phyloP scores from a whole-genome alignment of 1,284 basidiomycete genomes.

The Clitocybe nebularis region DNA sequence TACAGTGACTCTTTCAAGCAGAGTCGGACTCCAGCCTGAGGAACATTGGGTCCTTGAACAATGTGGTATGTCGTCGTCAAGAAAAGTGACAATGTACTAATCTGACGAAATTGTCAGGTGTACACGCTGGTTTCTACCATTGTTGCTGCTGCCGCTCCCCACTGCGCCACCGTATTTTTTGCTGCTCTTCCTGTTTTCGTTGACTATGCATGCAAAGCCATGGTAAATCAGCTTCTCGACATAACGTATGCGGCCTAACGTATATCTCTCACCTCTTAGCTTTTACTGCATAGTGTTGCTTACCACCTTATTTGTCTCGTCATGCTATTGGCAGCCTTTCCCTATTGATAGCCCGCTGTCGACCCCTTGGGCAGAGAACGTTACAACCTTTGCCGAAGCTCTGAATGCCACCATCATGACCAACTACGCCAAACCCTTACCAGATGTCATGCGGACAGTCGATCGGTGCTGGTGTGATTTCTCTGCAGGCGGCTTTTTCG shows the following conservation, averaged over 20 bases:
- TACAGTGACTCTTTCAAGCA: too few relatives aligned
- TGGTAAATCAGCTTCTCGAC: too few relatives aligned
- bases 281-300: constrained; percentile 82
- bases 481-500: constrained; percentile 54
- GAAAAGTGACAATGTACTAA: too few relatives aligned
- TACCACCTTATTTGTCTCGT: constrained; percentile 73
- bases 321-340: constrained; percentile 82
- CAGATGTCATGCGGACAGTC: constrained; percentile 52
- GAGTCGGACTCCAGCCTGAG: not conserved
- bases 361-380: constrained; percentile 59
- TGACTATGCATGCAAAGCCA: constrained; percentile 73
- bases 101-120: constrained; percentile 47
- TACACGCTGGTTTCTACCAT: constrained; percentile 77
- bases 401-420: constrained; percentile 39
- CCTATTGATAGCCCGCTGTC: constrained; percentile 58
- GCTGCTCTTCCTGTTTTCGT: constrained; percentile 65
- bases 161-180: constrained; percentile 75
- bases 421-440: constrained; percentile 31
- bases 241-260: too few relatives aligned
- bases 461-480: constrained; percentile 84
- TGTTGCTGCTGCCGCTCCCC: constrained; percentile 73
- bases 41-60: constrained; percentile 13
- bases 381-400: constrained; percentile 66
- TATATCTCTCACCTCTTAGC: too few relatives aligned
- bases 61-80: constrained; percentile 31